Percentiles rank a stretch among this genome's conserved stretches.
phyloP scores from a whole-genome alignment of 306 rosid genomes.

The Phaseolus lunatus region DNA sequence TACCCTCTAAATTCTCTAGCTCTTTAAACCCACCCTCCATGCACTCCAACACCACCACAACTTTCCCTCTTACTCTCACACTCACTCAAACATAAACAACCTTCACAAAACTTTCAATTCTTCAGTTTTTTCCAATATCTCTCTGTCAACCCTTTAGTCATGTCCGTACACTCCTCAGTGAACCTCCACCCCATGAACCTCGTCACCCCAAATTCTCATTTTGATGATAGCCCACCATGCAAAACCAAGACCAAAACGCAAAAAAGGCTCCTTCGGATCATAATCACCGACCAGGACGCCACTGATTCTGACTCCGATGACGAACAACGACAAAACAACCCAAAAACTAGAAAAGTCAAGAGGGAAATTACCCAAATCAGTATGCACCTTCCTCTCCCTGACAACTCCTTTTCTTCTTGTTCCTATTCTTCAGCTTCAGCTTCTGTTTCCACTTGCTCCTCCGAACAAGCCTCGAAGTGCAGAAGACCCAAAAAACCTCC shows the following conservation, averaged over 20 bases:
- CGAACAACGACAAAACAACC: conserved; percentile 44
- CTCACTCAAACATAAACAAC: not conserved
- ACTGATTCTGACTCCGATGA: conserved; percentile 78
- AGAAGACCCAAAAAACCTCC: conserved; percentile 37
- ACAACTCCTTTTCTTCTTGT: not conserved
- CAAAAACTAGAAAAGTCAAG: conserved; percentile 34
- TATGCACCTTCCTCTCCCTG: conserved; percentile 38
- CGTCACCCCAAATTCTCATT: conserved; percentile 39
- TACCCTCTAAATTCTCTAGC: conserved; percentile 4
- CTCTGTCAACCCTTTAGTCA: not conserved
- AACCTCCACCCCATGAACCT: conserved; percentile 38
- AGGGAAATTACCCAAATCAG: conserved; percentile 58
- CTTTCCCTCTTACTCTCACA: not conserved
- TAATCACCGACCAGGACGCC: conserved; percentile 75
- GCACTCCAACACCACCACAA: conserved; percentile 15
- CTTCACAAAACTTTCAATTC: not conserved
- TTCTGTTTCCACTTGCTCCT: not conserved
- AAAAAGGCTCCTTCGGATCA: conserved; percentile 70
- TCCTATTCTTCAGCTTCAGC: not conserved
- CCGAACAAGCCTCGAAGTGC: not conserved
- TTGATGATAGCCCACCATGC: conserved; percentile 39
- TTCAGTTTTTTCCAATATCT: not conserved
- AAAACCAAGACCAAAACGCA: conserved; percentile 42
- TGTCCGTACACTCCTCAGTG: conserved; percentile 42
- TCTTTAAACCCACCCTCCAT: conserved; percentile 26